phyloP scores from a whole-genome alignment of 2,329 filamentous ascomycete species.

The Corynespora cassiicola region DNA sequence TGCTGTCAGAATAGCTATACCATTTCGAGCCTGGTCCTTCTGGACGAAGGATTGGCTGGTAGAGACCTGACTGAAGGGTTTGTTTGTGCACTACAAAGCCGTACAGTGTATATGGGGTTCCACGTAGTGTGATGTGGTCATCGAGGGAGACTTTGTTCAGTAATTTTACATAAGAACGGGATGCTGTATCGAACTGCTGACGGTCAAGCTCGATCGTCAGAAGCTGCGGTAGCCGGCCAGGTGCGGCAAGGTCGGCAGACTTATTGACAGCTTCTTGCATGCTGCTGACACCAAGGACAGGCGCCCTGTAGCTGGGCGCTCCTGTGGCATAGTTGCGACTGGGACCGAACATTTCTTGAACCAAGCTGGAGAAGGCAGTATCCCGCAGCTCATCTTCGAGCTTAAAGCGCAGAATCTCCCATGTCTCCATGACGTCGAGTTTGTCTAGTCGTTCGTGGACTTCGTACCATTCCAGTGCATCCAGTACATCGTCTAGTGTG shows the following conservation, averaged over 20 bases:
- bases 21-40: slow-evolving; percentile 62
- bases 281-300: slow-evolving; percentile 41
- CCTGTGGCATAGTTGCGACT: slow-evolving; percentile 37
- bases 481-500: slow-evolving; percentile 40
- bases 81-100: slow-evolving; percentile 67
- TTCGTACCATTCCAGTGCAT: slow-evolving; percentile 50
- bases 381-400: slow-evolving; percentile 60
- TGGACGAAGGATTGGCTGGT: slow-evolving; percentile 66
- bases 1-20: slow-evolving; percentile 65
- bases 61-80: slow-evolving; percentile 63
- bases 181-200: slow-evolving; percentile 61
- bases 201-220: slow-evolving; percentile 64
- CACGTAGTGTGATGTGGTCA: slow-evolving; percentile 59
- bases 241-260: slow-evolving; percentile 29
- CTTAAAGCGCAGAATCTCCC: slow-evolving; percentile 60
- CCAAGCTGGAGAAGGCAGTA: slow-evolving; percentile 47
- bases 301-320: slow-evolving; percentile 44
- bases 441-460: slow-evolving; percentile 46
- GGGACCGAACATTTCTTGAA: slow-evolving; percentile 57
- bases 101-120: slow-evolving; percentile 61
- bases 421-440: slow-evolving; percentile 61
- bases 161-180: slow-evolving; percentile 64
- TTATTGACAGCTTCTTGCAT: slow-evolving; percentile 52
- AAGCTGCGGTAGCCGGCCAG: slow-evolving; percentile 51
- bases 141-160: slow-evolving; percentile 63